Evolutionary conservation across 2,329 filamentous ascomycete genomes (phyloP).

Genomic region (Achaetomium macrosporum): DNA sequence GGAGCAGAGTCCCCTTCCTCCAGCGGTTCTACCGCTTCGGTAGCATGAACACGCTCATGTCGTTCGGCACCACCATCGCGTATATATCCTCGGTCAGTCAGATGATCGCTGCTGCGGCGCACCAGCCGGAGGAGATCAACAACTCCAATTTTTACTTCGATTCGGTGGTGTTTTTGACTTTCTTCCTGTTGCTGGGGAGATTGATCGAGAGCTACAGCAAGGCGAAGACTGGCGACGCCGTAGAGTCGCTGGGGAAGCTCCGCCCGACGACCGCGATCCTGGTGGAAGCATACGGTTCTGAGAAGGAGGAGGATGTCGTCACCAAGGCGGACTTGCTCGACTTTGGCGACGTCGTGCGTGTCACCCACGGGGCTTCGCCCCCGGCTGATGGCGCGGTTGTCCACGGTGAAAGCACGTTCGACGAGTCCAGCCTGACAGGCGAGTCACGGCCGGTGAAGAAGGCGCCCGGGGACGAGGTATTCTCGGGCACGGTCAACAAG

Average conservation of each 20-base stretch:
- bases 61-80: slow-evolving; percentile 78
- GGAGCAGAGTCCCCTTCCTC: slow-evolving; percentile 65
- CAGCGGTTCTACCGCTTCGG: slow-evolving; percentile 86
- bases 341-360: slow-evolving; percentile 64
- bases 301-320: slow-evolving; percentile 34
- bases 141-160: slow-evolving; percentile 73
- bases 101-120: slow-evolving; percentile 57
- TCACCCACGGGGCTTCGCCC: slow-evolving; percentile 75
- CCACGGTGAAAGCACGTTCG: slow-evolving; percentile 62
- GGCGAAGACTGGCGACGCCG: slow-evolving; percentile 80
- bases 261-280: slow-evolving; percentile 72
- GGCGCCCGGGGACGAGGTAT: slow-evolving; percentile 56
- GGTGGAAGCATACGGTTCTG: slow-evolving; percentile 42
- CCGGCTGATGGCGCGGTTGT: slow-evolving; percentile 72
- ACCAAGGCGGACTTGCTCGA: slow-evolving; percentile 66
- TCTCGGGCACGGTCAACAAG: slow-evolving; percentile 70
- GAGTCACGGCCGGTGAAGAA: slow-evolving; percentile 67
- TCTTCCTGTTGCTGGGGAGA: slow-evolving; percentile 74
- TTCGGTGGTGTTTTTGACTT: slow-evolving; percentile 83
- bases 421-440: slow-evolving; percentile 85
- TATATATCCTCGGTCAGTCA: slow-evolving; percentile 78
- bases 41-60: slow-evolving; percentile 94
- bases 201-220: slow-evolving; percentile 87
- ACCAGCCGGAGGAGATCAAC: slow-evolving; percentile 34
- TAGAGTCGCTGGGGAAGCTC: slow-evolving; percentile 71